Percentiles rank a stretch among this genome's conserved stretches.
phyloP scores from a whole-genome alignment of 2,329 filamentous ascomycete genomes.

The Penicillium sp. region DNA sequence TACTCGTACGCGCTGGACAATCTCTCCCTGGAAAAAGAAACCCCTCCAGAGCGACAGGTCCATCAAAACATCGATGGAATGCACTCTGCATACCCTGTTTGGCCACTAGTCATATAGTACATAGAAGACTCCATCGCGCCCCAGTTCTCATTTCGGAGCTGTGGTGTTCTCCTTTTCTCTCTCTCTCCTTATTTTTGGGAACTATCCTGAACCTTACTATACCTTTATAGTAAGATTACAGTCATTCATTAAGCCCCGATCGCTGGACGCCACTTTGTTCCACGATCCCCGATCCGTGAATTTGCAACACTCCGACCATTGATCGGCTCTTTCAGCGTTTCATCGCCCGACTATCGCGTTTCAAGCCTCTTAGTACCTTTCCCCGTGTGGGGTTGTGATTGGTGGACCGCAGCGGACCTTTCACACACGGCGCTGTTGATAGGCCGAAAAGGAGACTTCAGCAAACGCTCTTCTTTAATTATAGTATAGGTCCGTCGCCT shows the following conservation, averaged over 20 bases:
- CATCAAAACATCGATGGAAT: constrained; percentile 18
- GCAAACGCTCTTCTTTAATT: not conserved
- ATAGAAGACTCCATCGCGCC: constrained; percentile 15
- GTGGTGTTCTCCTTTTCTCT: constrained; percentile 1
- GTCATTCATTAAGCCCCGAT: not conserved
- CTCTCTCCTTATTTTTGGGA: not conserved
- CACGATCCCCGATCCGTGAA: constrained; percentile 5
- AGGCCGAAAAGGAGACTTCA: constrained; percentile 7
- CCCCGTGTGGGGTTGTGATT: constrained; percentile 15
- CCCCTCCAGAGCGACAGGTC: constrained; percentile 16
- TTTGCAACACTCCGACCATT: constrained; percentile 20
- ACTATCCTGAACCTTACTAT: not conserved
- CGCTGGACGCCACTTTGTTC: not conserved
- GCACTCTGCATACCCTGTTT: constrained; percentile 18
- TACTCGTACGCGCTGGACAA: not conserved
- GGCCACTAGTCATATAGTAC: constrained; percentile 22
- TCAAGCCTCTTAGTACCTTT: constrained; percentile 18
- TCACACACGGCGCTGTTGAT: constrained; percentile 15
- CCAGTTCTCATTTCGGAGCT: not conserved
- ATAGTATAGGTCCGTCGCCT: not conserved
- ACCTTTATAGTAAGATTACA: not conserved
- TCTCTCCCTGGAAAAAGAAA: constrained; percentile 9
- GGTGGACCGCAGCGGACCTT: constrained; percentile 17
- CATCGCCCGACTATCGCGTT: constrained; percentile 21
- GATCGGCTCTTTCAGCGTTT: constrained; percentile 24